A percentile compares a stretch with the other conserved stretches of the same genome.
phyloP scores from a whole-genome alignment of 306 rosid species.

The Dryas alaskensis region DNA sequence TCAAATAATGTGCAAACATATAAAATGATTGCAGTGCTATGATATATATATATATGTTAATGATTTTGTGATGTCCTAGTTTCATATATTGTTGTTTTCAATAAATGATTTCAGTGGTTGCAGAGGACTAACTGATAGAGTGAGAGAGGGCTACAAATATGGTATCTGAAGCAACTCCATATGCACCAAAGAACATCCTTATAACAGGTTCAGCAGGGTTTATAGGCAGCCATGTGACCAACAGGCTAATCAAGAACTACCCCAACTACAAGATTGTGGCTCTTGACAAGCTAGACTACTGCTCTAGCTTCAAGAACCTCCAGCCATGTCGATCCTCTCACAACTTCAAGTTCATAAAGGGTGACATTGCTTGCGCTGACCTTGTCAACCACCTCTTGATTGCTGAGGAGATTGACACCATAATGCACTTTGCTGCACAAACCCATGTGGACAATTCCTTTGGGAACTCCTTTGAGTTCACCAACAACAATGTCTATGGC shows the following conservation, averaged over 20 bases:
- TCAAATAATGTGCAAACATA: too few species aligned
- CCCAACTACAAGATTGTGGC: slow-evolving; percentile 58
- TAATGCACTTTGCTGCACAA: slow-evolving; percentile 82
- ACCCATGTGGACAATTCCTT: slow-evolving; percentile 78
- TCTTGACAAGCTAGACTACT: slow-evolving; percentile 71
- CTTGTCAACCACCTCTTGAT: slow-evolving; percentile 54
- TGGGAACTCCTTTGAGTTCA: slow-evolving; percentile 73
- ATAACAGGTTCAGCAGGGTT: slow-evolving; percentile 76
- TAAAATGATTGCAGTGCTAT: background rate
- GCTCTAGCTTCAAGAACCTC: slow-evolving; percentile 59
- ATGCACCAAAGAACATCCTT: slow-evolving; percentile 59
- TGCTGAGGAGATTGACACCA: slow-evolving; percentile 63
- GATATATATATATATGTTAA: background rate
- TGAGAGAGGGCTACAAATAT: slow-evolving; percentile 30
- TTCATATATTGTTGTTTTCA: background rate
- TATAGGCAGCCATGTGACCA: slow-evolving; percentile 72
- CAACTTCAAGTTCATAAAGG: slow-evolving; percentile 65
- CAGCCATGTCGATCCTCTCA: slow-evolving; percentile 40
- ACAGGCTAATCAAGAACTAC: slow-evolving; percentile 46
- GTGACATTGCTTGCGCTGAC: slow-evolving; percentile 58
- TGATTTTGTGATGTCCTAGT: background rate
- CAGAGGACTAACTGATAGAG: slow-evolving; percentile 4
- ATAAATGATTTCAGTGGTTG: background rate
- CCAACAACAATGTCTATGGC: slow-evolving; percentile 69
- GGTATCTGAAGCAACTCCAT: slow-evolving; percentile 32